A percentile compares a stretch with the other conserved stretches of the same genome.
phyloP scores from a whole-genome alignment of 495 filamentous ascomycete species.

The Evansstolkia leycettana region DNA sequence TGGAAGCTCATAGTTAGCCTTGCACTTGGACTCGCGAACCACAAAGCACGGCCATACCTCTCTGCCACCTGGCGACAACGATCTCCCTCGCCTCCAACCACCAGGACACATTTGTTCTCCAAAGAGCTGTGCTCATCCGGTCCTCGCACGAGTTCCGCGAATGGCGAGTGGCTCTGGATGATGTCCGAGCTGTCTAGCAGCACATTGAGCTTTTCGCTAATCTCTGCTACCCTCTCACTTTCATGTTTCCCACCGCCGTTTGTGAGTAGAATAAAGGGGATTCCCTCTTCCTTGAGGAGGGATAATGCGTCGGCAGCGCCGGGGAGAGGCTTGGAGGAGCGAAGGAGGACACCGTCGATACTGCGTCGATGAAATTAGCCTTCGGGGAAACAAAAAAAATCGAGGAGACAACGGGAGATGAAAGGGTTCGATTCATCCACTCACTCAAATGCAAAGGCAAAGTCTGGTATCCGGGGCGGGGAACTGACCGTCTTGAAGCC shows the following conservation, averaged over 20 bases:
- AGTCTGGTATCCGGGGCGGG: constrained; percentile 36
- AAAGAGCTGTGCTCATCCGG: constrained; percentile 25
- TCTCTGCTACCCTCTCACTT: constrained; percentile 52
- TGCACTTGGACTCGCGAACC: not conserved
- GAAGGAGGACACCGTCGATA: constrained; percentile 94
- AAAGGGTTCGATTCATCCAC: constrained; percentile 11
- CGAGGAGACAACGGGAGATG: not conserved
- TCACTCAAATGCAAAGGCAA: constrained; percentile 82
- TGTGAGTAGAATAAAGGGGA: constrained; percentile 79
- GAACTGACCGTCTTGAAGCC: constrained; percentile 21
- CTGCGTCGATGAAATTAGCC: constrained; percentile 26
- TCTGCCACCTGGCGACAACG: constrained; percentile 66
- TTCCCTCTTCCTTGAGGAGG: constrained; percentile 54
- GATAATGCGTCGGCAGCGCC: constrained; percentile 63
- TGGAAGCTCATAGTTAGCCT: constrained; percentile 3
- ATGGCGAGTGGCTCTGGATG: constrained; percentile 78
- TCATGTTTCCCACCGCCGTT: constrained; percentile 82
- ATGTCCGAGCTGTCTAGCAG: constrained; percentile 52
- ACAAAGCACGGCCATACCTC: constrained; percentile 16
- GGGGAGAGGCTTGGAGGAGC: constrained; percentile 67
- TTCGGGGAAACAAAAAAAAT: not conserved
- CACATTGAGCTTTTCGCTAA: constrained; percentile 50
- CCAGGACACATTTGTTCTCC: constrained; percentile 62
- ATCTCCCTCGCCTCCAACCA: constrained; percentile 70
- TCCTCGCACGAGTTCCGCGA: constrained; percentile 41